Conservation (phyloP, 2,329 filamentous ascomycete genomes). For the Nakataea oryzae region DNA sequence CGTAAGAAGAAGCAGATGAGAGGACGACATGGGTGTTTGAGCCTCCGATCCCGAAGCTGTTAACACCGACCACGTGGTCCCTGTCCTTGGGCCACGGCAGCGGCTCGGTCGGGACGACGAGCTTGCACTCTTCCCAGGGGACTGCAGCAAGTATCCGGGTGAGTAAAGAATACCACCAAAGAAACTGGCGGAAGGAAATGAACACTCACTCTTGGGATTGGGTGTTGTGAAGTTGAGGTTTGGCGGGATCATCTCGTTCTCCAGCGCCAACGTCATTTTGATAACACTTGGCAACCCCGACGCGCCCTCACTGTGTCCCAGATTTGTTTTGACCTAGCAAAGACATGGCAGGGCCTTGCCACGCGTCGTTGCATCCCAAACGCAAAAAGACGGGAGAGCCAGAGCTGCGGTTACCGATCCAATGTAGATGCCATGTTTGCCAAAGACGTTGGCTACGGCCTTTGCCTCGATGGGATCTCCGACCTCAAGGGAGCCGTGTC, state of each 20-base stretch:
- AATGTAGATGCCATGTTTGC: conserved; percentile 13
- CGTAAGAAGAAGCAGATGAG: neutral
- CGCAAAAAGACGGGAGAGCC: neutral
- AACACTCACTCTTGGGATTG: conserved; percentile 16
- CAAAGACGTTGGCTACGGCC: conserved; percentile 21
- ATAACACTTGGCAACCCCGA: conserved; percentile 30
- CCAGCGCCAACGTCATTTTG: conserved; percentile 29
- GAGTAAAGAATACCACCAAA: neutral
- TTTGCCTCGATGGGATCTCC: conserved; percentile 25
- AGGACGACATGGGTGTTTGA: conserved; percentile 20
- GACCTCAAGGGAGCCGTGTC: neutral
- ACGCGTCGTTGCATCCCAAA: neutral
- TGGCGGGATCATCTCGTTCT: conserved; percentile 25
- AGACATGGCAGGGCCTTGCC: neutral
- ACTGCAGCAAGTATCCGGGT: conserved; percentile 9
- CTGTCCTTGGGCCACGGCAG: conserved; percentile 18
- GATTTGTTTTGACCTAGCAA: conserved; percentile 22
- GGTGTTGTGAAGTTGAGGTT: conserved; percentile 24
- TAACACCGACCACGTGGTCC: conserved; percentile 17
- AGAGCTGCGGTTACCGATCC: conserved; percentile 13
- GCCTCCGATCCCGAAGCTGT: conserved; percentile 24
- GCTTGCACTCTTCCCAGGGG: conserved; percentile 14
- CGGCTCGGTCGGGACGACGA: conserved; percentile 18
- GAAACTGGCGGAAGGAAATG: too few species aligned
- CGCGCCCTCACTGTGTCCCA: conserved; percentile 33